Evolutionary conservation across 2,329 filamentous ascomycete species (phyloP).

Genomic region (Endoconidiophora laricicola): DNA sequence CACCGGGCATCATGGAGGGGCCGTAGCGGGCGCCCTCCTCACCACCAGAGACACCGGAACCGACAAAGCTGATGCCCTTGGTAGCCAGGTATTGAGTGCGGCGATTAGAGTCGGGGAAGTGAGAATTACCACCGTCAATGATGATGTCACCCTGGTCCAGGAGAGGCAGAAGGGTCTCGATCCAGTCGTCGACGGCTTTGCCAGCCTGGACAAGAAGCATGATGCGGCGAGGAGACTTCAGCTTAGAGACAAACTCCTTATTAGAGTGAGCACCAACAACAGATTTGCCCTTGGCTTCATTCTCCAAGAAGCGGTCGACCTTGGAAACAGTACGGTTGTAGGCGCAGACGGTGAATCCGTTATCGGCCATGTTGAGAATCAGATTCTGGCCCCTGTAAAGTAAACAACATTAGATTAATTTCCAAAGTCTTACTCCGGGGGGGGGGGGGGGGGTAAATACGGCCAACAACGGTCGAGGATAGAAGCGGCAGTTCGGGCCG

Average conservation of each 20-base stretch:
- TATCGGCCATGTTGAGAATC: constrained; percentile 77
- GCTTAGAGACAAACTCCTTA: constrained; percentile 88
- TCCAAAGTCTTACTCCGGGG: constrained; percentile 4
- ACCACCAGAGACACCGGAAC: constrained; percentile 93
- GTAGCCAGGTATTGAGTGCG: constrained; percentile 70
- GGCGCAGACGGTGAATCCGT: constrained; percentile 91
- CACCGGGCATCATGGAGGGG: constrained; percentile 96
- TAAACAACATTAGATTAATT: constrained; percentile 12
- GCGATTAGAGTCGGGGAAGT: constrained; percentile 98
- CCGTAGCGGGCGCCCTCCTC: constrained; percentile 98
- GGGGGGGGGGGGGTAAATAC: neutral
- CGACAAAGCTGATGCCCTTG: constrained; percentile 93
- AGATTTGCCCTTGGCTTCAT: constrained; percentile 90
- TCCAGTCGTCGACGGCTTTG: constrained; percentile 96
- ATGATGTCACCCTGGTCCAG: constrained; percentile 86
- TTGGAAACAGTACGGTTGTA: constrained; percentile 98
- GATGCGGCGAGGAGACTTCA: constrained; percentile 90
- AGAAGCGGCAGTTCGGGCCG: neutral
- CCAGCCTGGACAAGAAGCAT: constrained; percentile 99
- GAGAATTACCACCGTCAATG: constrained; percentile 98
- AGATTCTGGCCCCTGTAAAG: constrained; percentile 55
- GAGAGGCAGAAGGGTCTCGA: constrained; percentile 77
- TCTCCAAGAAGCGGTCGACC: constrained; percentile 84
- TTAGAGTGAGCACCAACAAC: constrained; percentile 85
- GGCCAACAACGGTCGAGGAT: neutral